Percentiles rank a stretch among this genome's conserved stretches.
Conservation (phyloP, 129 eudicot species). For the Solidago caesia region DNA sequence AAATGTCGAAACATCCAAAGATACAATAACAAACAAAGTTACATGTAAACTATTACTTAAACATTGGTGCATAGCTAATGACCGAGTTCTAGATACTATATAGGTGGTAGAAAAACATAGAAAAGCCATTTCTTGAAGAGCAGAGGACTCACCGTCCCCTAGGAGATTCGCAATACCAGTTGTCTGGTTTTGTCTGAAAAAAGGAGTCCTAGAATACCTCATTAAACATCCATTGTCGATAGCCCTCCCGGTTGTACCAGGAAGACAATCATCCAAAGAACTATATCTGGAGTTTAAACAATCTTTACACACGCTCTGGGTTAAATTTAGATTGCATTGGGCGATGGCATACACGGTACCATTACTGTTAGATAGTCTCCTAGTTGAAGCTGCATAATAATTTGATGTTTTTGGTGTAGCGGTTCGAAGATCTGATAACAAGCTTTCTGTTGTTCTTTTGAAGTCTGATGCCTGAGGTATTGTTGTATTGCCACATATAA, state of each 20-base stretch:
- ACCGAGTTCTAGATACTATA: no score
- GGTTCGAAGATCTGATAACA: conserved; percentile 39
- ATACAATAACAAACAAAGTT: neutral
- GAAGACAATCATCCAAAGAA: conserved; percentile 45
- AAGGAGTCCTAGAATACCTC: conserved; percentile 48
- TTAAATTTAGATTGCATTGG: conserved; percentile 50
- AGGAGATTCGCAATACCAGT: conserved; percentile 40
- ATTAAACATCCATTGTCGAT: conserved; percentile 54
- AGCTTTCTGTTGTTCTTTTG: conserved; percentile 21
- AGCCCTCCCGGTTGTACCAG: conserved; percentile 42
- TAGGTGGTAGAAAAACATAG: no score
- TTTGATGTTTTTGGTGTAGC: conserved; percentile 48
- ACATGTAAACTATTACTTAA: no score
- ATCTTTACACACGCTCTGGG: conserved; percentile 41
- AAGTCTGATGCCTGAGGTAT: conserved; percentile 35
- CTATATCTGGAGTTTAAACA: conserved; percentile 44
- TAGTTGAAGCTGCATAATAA: conserved; percentile 51
- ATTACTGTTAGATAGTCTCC: conserved; percentile 22
- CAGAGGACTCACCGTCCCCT: conserved; percentile 34
- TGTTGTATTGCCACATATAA: conserved; percentile 34
- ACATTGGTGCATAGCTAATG: no score
- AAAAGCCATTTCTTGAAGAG: neutral
- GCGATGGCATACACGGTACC: conserved; percentile 40
- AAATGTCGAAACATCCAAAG: neutral
- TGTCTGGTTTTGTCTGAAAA: conserved; percentile 37